Base-by-base conservation (phyloP, 2,329 filamentous ascomycete species). In the Verticillium tricorpus region DNA sequence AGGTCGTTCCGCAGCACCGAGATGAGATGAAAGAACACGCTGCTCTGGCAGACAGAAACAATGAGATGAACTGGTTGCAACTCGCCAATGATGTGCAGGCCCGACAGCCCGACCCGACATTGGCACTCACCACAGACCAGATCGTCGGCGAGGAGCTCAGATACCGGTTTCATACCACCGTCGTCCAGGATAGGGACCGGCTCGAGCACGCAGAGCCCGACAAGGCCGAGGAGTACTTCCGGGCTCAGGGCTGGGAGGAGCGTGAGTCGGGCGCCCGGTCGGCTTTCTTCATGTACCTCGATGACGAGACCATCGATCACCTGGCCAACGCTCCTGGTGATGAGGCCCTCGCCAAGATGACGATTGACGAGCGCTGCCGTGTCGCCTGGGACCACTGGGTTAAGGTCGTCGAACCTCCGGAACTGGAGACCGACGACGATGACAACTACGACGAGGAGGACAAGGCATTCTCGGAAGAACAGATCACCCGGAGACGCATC, bases 261-360 rank as follows among this genome's bases (percentile, higher is more conserved):
- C 40, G 56, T 2, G 61, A 58, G 58, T 14, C 14, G 9, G 56
- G 58, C 40, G 12, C n/a, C 25, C 58, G 61, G 3, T 40, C 55
- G 19, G n/a, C n/a, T 5, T 28, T 63, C 28, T 63, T 63, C 45
- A 58, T 63, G 31, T 58, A 55, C 55, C 55, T 63, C 31, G 61
- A 60, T n/a, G 17, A 63, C 5, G 61, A 58, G 55, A 32, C 58
- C 7, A 60, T 63, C 39, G 17, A 63, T 22, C 58, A 40, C 55
- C 58, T 63, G 6, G 40, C 61, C 2, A 3, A 2, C n/a, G 40
- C 55, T 56, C 61, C 61, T 14, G 56, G 34, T 40, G n/a, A 58
- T 45, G 58, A 63, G 19, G 61, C 58, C 39, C 58, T 63, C 22
- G 58, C 61, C n/a, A 50, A 3, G 12, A 63, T 63, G 58, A 55